Base-by-base conservation (phyloP, 2,329 filamentous ascomycete genomes). In the Macrophomina tecta region DNA sequence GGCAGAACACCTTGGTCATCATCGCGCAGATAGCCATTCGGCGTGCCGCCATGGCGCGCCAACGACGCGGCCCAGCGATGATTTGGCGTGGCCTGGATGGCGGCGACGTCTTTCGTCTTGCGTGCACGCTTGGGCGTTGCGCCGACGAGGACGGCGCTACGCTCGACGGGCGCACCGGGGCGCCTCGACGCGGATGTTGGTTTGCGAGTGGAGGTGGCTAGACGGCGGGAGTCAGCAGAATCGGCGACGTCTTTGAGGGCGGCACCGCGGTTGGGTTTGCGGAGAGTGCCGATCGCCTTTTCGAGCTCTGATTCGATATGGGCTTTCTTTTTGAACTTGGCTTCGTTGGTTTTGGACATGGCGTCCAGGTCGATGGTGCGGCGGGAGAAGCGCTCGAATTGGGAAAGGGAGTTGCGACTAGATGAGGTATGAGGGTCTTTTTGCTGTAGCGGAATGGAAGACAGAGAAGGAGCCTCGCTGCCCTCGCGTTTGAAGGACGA, bases 201-300 rank as follows among this genome's bases (percentile, higher is more conserved):
- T 60, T 72, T 56, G 48, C 40, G 56, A 12, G 51, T 36, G 12
- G 45, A 18, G 46, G 7, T 34, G 34, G 34, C 32, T 69, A 51
- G 45, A 16, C 64, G 40, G 48, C 56, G 36, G 7, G 36, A 89
- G 86, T 71, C 85, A 85, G 87, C 85, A 32, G 87, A 89, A 70
- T 92, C 90, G 3, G 86, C 87, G 66, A 91, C 83, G 45, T 87
- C 85, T 72, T 88, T 89, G 38, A 88, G 88, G 12, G 89, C 90
- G 48, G 91, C 82, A 28, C 87, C 85, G 53, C 92, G 86, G 72
- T 94, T 93, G 0, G 92, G 92, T 77, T 89, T 92, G 75, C 91
- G 89, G 49, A 94, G 77, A 9, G 89, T 86, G 5, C 86, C 86
- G 60, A 95, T 94, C 8, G 92, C 92, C 67, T 92, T 87, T 70